Conservation (phyloP, 169 alveolate genomes). For the Sarcocystis neurona region DNA sequence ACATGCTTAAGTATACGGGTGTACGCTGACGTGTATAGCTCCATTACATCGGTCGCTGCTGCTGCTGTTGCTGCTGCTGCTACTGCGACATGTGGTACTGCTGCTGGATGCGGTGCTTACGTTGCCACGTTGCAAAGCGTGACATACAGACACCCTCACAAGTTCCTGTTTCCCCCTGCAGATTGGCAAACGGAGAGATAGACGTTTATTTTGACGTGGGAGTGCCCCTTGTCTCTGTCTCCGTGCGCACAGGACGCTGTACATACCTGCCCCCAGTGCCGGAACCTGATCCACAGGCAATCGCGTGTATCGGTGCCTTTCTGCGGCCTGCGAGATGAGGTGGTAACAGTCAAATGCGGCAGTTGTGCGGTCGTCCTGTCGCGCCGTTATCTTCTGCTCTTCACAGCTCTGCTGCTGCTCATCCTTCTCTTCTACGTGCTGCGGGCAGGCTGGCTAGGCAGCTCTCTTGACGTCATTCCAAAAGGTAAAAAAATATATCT, state of each 20-base stretch:
- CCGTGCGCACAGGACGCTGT: constrained; percentile 14
- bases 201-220: not conserved
- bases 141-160: too few relatives aligned
- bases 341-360: constrained; percentile 52
- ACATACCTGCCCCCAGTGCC: constrained; percentile 40
- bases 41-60: not conserved
- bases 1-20: not conserved
- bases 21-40: not conserved
- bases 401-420: not conserved
- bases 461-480: constrained; percentile 26
- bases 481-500: constrained; percentile 1
- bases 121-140: too few relatives aligned
- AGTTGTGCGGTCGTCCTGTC: constrained; percentile 58
- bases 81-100: not conserved
- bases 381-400: constrained; percentile 18
- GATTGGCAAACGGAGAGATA: too few relatives aligned
- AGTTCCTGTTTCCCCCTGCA: not conserved
- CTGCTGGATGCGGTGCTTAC: not conserved
- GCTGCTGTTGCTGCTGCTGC: not conserved
- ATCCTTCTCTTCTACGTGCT: constrained; percentile 42
- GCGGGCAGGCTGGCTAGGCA: constrained; percentile 47
- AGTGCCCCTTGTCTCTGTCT: not conserved
- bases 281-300: constrained; percentile 29
- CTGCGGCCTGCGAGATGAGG: constrained; percentile 17
- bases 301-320: constrained; percentile 35